Base-by-base conservation (phyloP, 371 early-diverging fungal genomes). In the Thermomucor indicae-seudaticae region DNA sequence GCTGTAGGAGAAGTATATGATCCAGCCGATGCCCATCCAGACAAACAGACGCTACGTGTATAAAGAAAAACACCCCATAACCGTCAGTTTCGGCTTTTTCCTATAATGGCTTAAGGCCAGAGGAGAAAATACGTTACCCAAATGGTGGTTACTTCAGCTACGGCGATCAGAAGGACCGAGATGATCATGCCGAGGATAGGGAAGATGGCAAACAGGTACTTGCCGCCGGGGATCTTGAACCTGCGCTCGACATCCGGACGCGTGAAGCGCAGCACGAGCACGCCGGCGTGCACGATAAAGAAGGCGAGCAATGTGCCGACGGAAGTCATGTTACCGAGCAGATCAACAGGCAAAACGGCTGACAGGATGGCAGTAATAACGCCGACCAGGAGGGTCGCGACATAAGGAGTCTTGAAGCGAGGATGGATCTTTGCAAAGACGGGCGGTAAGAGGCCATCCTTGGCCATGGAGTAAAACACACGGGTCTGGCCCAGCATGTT, bases 281-380 rank as follows among this genome's bases (percentile, higher is more conserved):
- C 85, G 43, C 88, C 88, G 28, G 81, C 56, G 51, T 89, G 88
- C 24, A 93, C 93, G 22, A 93, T 66, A 54, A 90, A 85, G 77
- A 92, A 92, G 0, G 91, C 88, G 52, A 92, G 72, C 27, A 95
- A 66, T 0, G 95, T 93, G 12, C 93, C 93, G 28, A 91, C 78
- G 1, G 89, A 88, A 2, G 92, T 89, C 76, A 95, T 79, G 51
- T 92, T 89, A 47, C 88, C 89, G 4, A 93, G 66, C 12, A 92
- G 63, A 47, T 87, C 90, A 7, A 92, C 83, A 4, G 95, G 94
- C 25, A 95, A 64, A 5, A 92, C 39, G 3, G 83, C 92, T 3
- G 88, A 84, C 8, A 86, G 64, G 12, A 87, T 38, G 0, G 93
- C 84, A 55, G 85, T 83, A 14, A 90, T 57, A 6, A 68, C 12